Base-by-base conservation (phyloP, 257 asterid species). In the Hygrophila difformis region DNA sequence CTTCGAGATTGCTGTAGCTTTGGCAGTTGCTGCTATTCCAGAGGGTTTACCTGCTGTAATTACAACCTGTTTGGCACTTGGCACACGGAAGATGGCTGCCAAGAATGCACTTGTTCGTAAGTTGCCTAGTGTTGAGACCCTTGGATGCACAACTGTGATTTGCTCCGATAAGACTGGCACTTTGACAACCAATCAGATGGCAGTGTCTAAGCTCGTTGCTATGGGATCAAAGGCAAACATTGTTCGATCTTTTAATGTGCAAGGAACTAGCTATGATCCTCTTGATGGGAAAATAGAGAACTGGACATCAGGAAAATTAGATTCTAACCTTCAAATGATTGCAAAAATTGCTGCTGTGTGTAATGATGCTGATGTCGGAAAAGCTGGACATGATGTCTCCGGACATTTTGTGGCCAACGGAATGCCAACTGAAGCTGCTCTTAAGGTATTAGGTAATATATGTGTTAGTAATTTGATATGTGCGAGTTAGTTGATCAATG, bases 21-120 rank as follows among this genome's bases (percentile, higher is more conserved):
- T 91, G 79, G 99, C 99, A 4, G 99, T 91, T 51, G 99, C 99
- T 52, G 99, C 99, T 37, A 91, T 91, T 70, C 98, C 99, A 0
- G 99, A 91, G 71, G 99, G 99, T 52, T 70, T 91, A 45, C 97
- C 99, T 8, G 99, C 99, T 33, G 95, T 91, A 19, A 91, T 91
- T 42, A 91, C 99, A 24, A 83, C 99, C 40, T 91, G 99, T 69
- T 76, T 91, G 74, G 99, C 99, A 0, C 95, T 91, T 51, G 99
- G 99, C 47, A 91, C 99, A 0, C 86, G 99, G 19, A 91, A 91
- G 78, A 91, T 91, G 99, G 99, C 99, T 64, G 97, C 96, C 51
- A 86, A 91, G 74, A 91, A 91, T 65, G 99, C 99, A 34, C 99
- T 91, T 45, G 99, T 91, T 57, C 93, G 99, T 42, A 91, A 86